Evolutionary conservation across 2,329 filamentous ascomycete species (phyloP).

Genomic region (Trichophyton verrucosum): DNA sequence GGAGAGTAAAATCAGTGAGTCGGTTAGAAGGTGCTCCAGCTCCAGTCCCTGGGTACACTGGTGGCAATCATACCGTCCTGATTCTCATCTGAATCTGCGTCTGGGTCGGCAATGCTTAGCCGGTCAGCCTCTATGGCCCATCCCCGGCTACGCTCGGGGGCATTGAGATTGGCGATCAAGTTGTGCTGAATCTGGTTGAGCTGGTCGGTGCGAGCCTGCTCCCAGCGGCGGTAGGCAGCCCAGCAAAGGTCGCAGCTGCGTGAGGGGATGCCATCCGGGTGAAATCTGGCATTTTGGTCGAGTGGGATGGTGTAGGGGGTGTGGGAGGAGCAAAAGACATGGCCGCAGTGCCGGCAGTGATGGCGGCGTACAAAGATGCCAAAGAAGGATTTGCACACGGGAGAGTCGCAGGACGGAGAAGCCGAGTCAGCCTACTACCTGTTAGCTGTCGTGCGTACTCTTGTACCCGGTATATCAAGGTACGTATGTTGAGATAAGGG

Average conservation of each 20-base stretch:
- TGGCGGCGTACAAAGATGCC: conserved; percentile 51
- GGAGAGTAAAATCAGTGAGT: conserved; percentile 6
- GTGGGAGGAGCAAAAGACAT: conserved; percentile 52
- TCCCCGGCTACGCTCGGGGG: conserved; percentile 9
- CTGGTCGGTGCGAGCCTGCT: conserved; percentile 36
- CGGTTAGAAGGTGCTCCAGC: conserved; percentile 49
- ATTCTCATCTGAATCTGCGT: conserved; percentile 16
- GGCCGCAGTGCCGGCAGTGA: conserved; percentile 54
- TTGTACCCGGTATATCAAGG: background rate
- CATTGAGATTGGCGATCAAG: conserved; percentile 21
- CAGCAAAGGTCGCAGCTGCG: conserved; percentile 51
- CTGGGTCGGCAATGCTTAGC: conserved; percentile 9
- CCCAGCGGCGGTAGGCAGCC: conserved; percentile 47
- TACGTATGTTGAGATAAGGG: background rate
- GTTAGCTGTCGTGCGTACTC: background rate
- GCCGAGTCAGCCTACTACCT: conserved; percentile 44
- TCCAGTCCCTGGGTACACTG: conserved; percentile 47
- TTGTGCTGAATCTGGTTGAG: conserved; percentile 39
- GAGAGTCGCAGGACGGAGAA: conserved; percentile 44
- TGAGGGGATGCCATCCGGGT: conserved; percentile 44
- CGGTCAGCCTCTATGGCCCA: conserved; percentile 13
- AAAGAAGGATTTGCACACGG: conserved; percentile 47
- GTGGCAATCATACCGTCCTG: conserved; percentile 37
- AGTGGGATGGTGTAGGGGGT: conserved; percentile 45
- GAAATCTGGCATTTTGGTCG: conserved; percentile 52